Percentiles rank a stretch among this genome's conserved stretches.
Conservation (phyloP, 2,329 filamentous ascomycete species). For the Hortaea werneckii region DNA sequence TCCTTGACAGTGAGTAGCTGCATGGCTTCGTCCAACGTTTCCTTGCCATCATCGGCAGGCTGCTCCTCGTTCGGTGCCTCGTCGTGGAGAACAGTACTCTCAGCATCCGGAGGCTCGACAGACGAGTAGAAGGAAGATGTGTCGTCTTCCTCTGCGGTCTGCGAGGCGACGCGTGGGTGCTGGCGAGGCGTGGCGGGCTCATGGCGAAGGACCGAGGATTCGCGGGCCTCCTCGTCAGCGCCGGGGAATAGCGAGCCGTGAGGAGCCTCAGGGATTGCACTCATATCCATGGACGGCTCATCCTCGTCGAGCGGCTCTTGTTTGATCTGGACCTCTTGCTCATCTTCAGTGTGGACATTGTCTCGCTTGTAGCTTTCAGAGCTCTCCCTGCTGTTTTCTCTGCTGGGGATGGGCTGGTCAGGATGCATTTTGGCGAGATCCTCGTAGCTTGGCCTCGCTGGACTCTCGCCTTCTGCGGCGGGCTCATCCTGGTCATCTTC, state of each 20-base stretch:
- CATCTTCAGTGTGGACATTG: slow-evolving; percentile 43
- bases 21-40: slow-evolving; percentile 25
- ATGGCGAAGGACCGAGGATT: slow-evolving; percentile 49
- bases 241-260: slow-evolving; percentile 37
- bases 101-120: slow-evolving; percentile 22
- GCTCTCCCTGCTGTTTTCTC: slow-evolving; percentile 48
- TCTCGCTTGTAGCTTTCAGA: slow-evolving; percentile 28
- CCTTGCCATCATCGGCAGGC: slow-evolving; percentile 17
- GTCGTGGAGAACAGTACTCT: slow-evolving; percentile 20
- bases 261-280: slow-evolving; percentile 43
- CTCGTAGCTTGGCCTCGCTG: slow-evolving; percentile 26
- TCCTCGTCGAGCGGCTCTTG: slow-evolving; percentile 47
- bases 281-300: slow-evolving; percentile 50
- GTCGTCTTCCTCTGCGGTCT: slow-evolving; percentile 35
- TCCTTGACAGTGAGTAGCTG: slow-evolving; percentile 25
- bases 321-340: slow-evolving; percentile 60
- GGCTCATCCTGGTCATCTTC: slow-evolving; percentile 22
- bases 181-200: slow-evolving; percentile 7
- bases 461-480: slow-evolving; percentile 41
- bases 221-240: slow-evolving; percentile 30
- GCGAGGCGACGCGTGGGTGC: slow-evolving; percentile 12
- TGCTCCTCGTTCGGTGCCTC: slow-evolving; percentile 2
- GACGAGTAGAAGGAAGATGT: slow-evolving; percentile 49
- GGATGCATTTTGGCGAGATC: slow-evolving; percentile 59
- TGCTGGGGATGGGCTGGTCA: slow-evolving; percentile 79